Evolutionary conservation across 2,329 filamentous ascomycete genomes (phyloP).

Genomic region (Fonsecaea nubica): DNA sequence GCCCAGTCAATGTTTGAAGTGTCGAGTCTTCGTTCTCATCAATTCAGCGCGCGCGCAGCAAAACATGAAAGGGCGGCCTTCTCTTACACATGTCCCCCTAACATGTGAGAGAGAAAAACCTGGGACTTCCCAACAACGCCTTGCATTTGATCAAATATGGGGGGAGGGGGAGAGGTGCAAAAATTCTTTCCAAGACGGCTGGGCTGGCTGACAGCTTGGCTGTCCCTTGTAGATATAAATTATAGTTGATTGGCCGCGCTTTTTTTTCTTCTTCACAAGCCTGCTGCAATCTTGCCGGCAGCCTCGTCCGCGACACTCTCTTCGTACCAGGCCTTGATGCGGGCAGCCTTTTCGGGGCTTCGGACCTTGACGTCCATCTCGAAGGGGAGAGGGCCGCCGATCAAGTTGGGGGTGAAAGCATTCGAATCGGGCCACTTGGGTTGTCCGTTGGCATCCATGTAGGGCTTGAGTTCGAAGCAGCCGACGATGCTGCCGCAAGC

Average conservation of each 20-base stretch:
- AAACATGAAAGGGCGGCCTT: too few species aligned
- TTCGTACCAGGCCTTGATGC: conserved; percentile 40
- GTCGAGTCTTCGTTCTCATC: conserved; percentile 6
- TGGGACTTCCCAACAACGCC: conserved; percentile 22
- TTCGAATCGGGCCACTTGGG: conserved; percentile 36
- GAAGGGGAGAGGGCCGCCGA: conserved; percentile 41
- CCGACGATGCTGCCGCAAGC: conserved; percentile 41
- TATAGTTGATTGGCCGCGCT: neutral
- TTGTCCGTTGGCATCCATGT: conserved; percentile 39
- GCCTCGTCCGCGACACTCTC: conserved; percentile 39
- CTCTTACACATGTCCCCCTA: neutral
- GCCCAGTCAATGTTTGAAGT: neutral
- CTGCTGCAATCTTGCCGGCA: conserved; percentile 36
- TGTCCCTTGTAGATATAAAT: conserved; percentile 3
- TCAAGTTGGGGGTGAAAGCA: conserved; percentile 40
- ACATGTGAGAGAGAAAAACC: neutral
- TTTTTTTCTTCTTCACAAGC: conserved; percentile 22
- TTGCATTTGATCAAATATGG: conserved; percentile 15
- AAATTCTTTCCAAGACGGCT: neutral
- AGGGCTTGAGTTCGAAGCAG: conserved; percentile 40
- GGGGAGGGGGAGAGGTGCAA: neutral
- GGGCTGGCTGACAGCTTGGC: too few species aligned
- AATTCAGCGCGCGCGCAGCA: neutral
- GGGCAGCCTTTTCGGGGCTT: conserved; percentile 37
- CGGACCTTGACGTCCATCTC: conserved; percentile 41